phyloP scores from a whole-genome alignment of 192 early-diverging fungal species.

The Podochytrium sp. region DNA sequence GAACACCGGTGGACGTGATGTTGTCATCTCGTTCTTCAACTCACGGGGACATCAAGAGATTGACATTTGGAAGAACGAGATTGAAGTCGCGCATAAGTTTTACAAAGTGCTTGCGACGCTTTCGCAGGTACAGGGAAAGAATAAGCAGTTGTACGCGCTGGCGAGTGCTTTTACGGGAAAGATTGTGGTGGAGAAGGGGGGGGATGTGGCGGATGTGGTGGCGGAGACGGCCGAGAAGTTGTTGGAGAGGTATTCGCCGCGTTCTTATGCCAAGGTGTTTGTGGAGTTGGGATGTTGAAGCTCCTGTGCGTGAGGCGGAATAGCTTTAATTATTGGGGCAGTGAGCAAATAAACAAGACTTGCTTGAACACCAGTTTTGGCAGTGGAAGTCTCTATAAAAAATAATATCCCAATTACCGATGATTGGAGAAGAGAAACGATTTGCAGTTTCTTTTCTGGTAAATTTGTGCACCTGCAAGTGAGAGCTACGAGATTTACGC shows the following conservation, averaged over 20 bases:
- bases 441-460: no score
- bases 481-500: no score
- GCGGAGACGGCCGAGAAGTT: neutral
- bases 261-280: neutral
- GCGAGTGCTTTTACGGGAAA: neutral
- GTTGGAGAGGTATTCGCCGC: neutral
- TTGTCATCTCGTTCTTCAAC: neutral
- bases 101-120: neutral
- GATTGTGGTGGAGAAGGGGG: neutral
- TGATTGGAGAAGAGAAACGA: no score
- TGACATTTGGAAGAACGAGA: conserved; percentile 16
- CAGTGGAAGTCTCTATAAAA: no score
- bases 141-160: neutral
- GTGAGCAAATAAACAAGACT: no score
- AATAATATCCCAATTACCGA: no score
- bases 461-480: no score
- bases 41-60: neutral
- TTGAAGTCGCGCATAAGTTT: neutral
- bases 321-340: no score
- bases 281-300: neutral
- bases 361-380: no score
- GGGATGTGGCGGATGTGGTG: neutral
- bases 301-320: no score
- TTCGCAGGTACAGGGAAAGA: conserved; percentile 4
- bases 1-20: neutral